Evolutionary conservation across 371 early-diverging fungal genomes (phyloP).

Genomic region (Rhizopus microsporus): DNA sequence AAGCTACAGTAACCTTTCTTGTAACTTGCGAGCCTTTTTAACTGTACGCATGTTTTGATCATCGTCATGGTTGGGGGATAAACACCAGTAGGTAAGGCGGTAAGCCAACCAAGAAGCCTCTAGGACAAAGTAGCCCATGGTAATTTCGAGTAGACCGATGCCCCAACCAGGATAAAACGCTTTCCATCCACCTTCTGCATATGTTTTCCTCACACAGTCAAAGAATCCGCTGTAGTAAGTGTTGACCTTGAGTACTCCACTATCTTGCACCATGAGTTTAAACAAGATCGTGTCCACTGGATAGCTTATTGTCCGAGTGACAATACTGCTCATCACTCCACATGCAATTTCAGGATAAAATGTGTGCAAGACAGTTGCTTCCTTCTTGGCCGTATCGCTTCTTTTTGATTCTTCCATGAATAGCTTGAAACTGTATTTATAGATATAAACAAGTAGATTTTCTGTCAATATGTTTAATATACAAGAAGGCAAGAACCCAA

Average conservation of each 20-base stretch:
- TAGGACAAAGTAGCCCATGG: slow-evolving; percentile 36
- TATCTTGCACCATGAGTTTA: slow-evolving; percentile 57
- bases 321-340: slow-evolving; percentile 55
- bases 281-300: slow-evolving; percentile 58
- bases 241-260: slow-evolving; percentile 41
- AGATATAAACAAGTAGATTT: slow-evolving; percentile 49
- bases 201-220: slow-evolving; percentile 41
- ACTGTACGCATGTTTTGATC: slow-evolving; percentile 11
- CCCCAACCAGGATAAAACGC: slow-evolving; percentile 53
- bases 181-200: slow-evolving; percentile 35
- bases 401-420: slow-evolving; percentile 19
- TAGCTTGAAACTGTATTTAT: slow-evolving; percentile 38
- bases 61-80: slow-evolving; percentile 16
- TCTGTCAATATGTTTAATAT: slow-evolving; percentile 52
- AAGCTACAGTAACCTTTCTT: slow-evolving; percentile 17
- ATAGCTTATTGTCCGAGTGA: slow-evolving; percentile 51
- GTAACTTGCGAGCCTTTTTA: slow-evolving; percentile 24
- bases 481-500: slow-evolving; percentile 56
- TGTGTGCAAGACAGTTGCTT: slow-evolving; percentile 42
- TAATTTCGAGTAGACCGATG: slow-evolving; percentile 39
- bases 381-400: slow-evolving; percentile 8
- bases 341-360: slow-evolving; percentile 64
- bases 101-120: slow-evolving; percentile 49
- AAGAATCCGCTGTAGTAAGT: slow-evolving; percentile 51
- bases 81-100: slow-evolving; percentile 32